These are phyloP conservation scores for Cladophialophora carrionii DNA, from an alignment of 2,329 filamentous ascomycete genomes.

Conservation along the genomic window DNA sequence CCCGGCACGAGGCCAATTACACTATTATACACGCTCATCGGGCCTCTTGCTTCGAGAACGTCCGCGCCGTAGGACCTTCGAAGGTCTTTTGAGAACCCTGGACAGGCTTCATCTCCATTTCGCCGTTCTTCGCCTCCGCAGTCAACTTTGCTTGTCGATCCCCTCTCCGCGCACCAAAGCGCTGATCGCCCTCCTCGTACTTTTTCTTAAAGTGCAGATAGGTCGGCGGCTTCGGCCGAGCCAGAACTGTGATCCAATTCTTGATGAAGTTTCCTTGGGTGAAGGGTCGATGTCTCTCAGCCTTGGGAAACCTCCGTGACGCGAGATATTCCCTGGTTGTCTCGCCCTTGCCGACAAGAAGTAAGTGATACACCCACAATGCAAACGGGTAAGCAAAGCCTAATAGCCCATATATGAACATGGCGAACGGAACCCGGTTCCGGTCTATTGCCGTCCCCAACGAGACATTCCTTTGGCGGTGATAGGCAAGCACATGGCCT, in stretches of 20 bases:
- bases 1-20: constrained; percentile 9
- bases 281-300: constrained; percentile 88
- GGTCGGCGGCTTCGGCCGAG: constrained; percentile 80
- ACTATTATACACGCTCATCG: constrained; percentile 27
- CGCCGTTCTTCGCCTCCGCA: constrained; percentile 57
- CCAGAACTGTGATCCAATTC: constrained; percentile 82
- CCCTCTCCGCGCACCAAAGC: constrained; percentile 67
- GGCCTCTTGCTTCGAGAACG: constrained; percentile 28
- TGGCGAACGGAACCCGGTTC: constrained; percentile 80
- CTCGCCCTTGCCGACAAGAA: constrained; percentile 86
- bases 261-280: constrained; percentile 73
- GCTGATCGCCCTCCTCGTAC: constrained; percentile 80
- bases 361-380: constrained; percentile 85
- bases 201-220: constrained; percentile 83
- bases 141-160: constrained; percentile 55
- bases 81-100: constrained; percentile 50
- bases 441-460: constrained; percentile 70
- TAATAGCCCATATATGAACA: constrained; percentile 81
- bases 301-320: constrained; percentile 90
- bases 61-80: constrained; percentile 36
- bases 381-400: constrained; percentile 78
- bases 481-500: constrained; percentile 78
- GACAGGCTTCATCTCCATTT: constrained; percentile 71
- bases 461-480: constrained; percentile 62
- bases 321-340: constrained; percentile 96